phyloP scores from a whole-genome alignment of 306 rosid genomes.

The Cucumis hystrix region DNA sequence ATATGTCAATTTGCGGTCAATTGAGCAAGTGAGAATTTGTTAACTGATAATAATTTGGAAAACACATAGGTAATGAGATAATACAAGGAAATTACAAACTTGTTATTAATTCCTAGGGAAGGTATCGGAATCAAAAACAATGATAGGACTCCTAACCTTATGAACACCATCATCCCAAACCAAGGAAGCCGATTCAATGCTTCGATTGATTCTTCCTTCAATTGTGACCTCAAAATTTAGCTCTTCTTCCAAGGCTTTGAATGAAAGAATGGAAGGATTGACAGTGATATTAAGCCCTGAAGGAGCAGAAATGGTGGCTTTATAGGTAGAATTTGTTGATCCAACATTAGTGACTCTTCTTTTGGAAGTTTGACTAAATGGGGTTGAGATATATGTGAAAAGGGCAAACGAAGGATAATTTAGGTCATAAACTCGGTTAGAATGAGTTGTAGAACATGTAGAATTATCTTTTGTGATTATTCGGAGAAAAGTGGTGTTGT shows the following conservation, averaged over 20 bases:
- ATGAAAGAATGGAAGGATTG: constrained; percentile 23
- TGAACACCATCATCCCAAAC: background rate
- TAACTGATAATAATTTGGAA: too few species aligned
- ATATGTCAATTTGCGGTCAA: too few species aligned
- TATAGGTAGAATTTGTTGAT: constrained; percentile 15
- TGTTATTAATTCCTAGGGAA: background rate
- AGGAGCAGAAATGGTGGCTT: constrained; percentile 15
- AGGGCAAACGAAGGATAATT: constrained; percentile 44
- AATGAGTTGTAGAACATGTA: background rate
- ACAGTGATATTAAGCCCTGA: constrained; percentile 13
- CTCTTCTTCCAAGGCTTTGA: constrained; percentile 21
- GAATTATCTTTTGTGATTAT: constrained; percentile 1
- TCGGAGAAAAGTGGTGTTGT: background rate
- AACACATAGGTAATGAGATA: background rate
- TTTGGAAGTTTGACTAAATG: constrained; percentile 8
- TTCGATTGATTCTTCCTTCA: background rate
- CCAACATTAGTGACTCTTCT: constrained; percentile 22
- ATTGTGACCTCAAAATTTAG: constrained; percentile 11
- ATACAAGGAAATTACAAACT: background rate
- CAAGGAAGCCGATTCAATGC: constrained; percentile 14
- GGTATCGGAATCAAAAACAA: background rate
- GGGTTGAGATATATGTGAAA: background rate
- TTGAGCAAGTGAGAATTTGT: too few species aligned
- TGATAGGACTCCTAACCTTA: background rate
- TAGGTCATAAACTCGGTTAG: constrained; percentile 11